A percentile compares a stretch with the other conserved stretches of the same genome.
phyloP scores from a whole-genome alignment of 148 eudicot species.

The Euryodendron excelsum region DNA sequence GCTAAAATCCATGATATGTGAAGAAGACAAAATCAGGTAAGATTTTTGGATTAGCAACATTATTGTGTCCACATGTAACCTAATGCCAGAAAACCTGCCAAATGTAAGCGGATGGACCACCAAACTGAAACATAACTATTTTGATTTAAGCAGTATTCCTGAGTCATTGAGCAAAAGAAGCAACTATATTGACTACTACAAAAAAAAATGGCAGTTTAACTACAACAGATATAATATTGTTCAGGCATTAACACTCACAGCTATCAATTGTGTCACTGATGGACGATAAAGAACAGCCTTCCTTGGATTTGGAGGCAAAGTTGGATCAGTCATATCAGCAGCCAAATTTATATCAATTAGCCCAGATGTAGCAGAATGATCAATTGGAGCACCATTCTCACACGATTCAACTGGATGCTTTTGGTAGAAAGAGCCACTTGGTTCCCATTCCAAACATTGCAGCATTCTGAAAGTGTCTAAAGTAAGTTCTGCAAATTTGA shows the following conservation, averaged over 20 bases:
- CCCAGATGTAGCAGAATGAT: constrained; percentile 82
- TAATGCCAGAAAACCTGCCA: neutral
- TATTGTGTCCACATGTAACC: neutral
- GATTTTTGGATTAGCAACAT: neutral
- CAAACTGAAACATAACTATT: neutral
- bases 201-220: neutral
- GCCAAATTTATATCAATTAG: constrained; percentile 78
- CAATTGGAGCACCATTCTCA: constrained; percentile 59
- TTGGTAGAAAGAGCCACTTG: constrained; percentile 83
- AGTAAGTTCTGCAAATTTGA: constrained; percentile 90
- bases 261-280: constrained; percentile 69
- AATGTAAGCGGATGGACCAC: neutral
- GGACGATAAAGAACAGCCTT: constrained; percentile 89
- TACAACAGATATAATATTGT: neutral
- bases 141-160: neutral
- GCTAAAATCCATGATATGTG: neutral
- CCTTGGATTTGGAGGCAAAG: constrained; percentile 91
- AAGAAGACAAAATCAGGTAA: neutral
- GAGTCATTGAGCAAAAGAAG: neutral
- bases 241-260: constrained; percentile 60
- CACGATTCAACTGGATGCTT: constrained; percentile 56
- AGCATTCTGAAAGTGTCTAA: constrained; percentile 91
- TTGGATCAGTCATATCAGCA: constrained; percentile 84
- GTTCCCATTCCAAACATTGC: constrained; percentile 99
- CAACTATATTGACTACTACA: neutral